These are phyloP conservation scores for Davidsoniella virescens DNA, from an alignment of 2,329 filamentous ascomycete species.

Conservation along the genomic window DNA sequence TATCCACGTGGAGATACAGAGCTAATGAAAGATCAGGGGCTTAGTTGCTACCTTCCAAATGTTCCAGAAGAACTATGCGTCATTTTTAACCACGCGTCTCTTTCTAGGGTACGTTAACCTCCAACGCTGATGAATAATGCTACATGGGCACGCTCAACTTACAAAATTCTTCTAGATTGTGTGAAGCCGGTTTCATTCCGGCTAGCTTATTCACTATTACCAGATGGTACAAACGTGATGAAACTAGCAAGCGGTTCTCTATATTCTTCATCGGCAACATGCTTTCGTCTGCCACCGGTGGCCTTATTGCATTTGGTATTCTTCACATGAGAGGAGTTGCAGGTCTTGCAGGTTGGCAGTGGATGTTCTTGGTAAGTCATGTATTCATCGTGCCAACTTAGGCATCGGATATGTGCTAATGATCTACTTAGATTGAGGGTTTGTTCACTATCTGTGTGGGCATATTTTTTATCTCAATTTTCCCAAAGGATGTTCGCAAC, in stretches of 20 bases:
- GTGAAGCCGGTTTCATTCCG: constrained; percentile 24
- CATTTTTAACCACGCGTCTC: constrained; percentile 24
- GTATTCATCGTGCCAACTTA: not conserved
- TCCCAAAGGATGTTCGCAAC: constrained; percentile 18
- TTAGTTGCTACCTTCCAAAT: constrained; percentile 22
- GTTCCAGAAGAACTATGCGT: constrained; percentile 20
- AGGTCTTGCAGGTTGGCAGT: constrained; percentile 21
- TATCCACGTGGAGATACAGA: constrained; percentile 19
- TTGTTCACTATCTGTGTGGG: constrained; percentile 22
- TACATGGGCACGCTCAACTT: not conserved
- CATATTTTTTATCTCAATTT: constrained; percentile 19
- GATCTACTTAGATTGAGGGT: constrained; percentile 20
- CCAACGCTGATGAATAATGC: not conserved
- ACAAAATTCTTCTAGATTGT: constrained; percentile 15
- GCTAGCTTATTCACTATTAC: constrained; percentile 31
- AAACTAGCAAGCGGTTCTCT: constrained; percentile 29
- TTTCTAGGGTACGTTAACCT: constrained; percentile 17
- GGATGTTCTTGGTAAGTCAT: constrained; percentile 19
- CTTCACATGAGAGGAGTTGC: constrained; percentile 21
- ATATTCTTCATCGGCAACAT: constrained; percentile 30
- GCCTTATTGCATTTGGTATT: constrained; percentile 27
- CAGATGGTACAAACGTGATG: constrained; percentile 29
- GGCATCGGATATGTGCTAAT: not conserved
- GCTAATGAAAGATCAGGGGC: constrained; percentile 17
- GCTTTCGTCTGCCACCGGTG: constrained; percentile 23